Evolutionary conservation across 2,329 filamentous ascomycete genomes (phyloP), one percentile per base, ranked within the genome.

Genomic region (Colletotrichum viniferum): DNA sequence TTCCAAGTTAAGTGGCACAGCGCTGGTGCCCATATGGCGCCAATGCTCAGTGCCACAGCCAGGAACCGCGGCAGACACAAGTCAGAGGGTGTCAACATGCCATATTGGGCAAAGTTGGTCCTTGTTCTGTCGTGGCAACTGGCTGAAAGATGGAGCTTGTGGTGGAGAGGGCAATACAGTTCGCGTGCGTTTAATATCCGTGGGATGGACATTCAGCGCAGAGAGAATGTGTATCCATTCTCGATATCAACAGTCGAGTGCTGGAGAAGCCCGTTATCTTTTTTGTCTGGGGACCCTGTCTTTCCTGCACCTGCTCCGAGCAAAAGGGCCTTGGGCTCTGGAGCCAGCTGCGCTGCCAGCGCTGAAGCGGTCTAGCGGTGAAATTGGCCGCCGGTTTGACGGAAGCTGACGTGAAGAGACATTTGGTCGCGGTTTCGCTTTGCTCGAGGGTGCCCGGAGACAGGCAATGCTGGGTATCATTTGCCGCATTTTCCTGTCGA

Each of bases 121-220:
- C 55, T 30, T 56, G 55, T 32, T 9, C 26, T 73, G 69, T 70
- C 30, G 52, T 58, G 55, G 69, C 61, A 70, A 38, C 28, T 55
- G 52, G 26, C 68, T 75, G 30, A 21, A 30, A 43, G 73, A 69
- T 66, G 70, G 73, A 64, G 55, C 69, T 43, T 26, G 38, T 14
- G 18, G 69, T 73, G 69, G 73, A 74, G 63, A 52, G 55, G 34
- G 61, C 61, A 36, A 61, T 67, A 69, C 72, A 66, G 24, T 66
- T 74, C 61, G 68, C 52, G 52, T 74, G 68, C 71, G 68, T 74
- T 48, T 72, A 71, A 67, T 74, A 72, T 72, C 71, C 61, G 72
- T 61, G 61, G 68, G 48, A 24, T 28, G 21, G 21, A 21, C 36
- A 56, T 52, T 52, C 43, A 52, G 43, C 43, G 43, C 43, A 52